These are phyloP conservation scores for Penicillium sp. DNA, from an alignment of 2,329 filamentous ascomycete genomes.

Conservation along the genomic window DNA sequence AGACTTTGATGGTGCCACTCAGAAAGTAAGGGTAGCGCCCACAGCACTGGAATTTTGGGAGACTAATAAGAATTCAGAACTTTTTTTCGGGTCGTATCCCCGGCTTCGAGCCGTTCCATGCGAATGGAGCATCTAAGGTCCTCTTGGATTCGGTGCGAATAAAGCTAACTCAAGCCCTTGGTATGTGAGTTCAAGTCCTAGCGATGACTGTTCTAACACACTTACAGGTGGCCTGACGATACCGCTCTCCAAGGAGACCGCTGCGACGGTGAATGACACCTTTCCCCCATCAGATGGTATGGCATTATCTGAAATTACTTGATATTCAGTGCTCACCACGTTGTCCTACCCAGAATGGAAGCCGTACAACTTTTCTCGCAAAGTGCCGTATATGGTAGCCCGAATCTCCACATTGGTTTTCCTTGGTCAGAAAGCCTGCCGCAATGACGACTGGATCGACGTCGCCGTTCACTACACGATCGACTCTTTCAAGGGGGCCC, in stretches of 20 bases:
- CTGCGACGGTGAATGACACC: constrained; percentile 23
- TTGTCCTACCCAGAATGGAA: constrained; percentile 52
- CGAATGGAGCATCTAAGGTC: constrained; percentile 11
- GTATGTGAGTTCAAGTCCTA: constrained; percentile 14
- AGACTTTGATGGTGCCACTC: constrained; percentile 25
- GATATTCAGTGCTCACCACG: not conserved
- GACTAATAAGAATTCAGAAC: constrained; percentile 16
- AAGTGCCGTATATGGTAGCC: constrained; percentile 54
- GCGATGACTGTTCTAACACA: not conserved
- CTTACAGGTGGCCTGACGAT: constrained; percentile 25
- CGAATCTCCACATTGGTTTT: constrained; percentile 51
- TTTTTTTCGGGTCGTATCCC: constrained; percentile 32
- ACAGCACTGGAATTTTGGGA: not conserved
- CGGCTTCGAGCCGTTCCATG: constrained; percentile 33
- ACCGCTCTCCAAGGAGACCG: constrained; percentile 29
- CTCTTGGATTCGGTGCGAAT: constrained; percentile 28
- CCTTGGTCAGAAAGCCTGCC: constrained; percentile 22
- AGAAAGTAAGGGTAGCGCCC: constrained; percentile 16
- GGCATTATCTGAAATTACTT: not conserved
- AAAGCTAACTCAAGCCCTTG: constrained; percentile 33
- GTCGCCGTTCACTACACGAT: constrained; percentile 28
- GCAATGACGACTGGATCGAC: constrained; percentile 27
- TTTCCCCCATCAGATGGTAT: constrained; percentile 28
- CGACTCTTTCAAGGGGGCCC: constrained; percentile 27
- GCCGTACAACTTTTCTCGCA: constrained; percentile 54